phyloP scores from a whole-genome alignment of 2,329 filamentous ascomycete species.

The Scytalidium sp. region DNA sequence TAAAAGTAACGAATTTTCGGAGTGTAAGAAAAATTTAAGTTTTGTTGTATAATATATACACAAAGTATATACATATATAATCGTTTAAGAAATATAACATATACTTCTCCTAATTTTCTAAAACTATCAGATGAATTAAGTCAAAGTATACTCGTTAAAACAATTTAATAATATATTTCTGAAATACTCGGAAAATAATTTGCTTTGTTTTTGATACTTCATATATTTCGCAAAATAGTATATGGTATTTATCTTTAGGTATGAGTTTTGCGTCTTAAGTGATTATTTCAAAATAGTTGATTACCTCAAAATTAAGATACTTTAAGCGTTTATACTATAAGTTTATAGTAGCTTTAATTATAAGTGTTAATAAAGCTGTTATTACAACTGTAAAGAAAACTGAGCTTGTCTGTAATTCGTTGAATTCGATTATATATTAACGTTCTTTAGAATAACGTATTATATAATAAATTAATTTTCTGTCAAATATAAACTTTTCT shows the following conservation, averaged over 20 bases:
- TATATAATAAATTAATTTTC: no score
- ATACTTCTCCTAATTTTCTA: neutral
- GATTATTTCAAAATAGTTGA: neutral
- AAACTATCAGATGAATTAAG: neutral
- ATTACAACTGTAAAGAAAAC: neutral
- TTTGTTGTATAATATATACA: neutral
- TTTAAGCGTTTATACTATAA: neutral
- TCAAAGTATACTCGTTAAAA: neutral
- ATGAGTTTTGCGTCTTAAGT: neutral
- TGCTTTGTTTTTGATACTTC: neutral
- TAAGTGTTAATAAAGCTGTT: neutral
- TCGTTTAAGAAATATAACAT: neutral
- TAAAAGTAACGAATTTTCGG: no score
- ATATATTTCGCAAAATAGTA: neutral
- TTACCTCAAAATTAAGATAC: neutral
- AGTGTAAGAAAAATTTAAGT: no score
- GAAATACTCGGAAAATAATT: neutral
- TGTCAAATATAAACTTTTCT: no score
- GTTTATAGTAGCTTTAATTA: neutral
- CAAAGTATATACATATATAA: neutral
- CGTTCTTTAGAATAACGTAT: no score
- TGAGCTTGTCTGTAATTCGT: no score
- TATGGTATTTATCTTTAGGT: neutral
- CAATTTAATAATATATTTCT: neutral
- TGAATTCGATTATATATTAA: no score